phyloP scores from a whole-genome alignment of 768 basidiomycete genomes.

The Russula brevipes region DNA sequence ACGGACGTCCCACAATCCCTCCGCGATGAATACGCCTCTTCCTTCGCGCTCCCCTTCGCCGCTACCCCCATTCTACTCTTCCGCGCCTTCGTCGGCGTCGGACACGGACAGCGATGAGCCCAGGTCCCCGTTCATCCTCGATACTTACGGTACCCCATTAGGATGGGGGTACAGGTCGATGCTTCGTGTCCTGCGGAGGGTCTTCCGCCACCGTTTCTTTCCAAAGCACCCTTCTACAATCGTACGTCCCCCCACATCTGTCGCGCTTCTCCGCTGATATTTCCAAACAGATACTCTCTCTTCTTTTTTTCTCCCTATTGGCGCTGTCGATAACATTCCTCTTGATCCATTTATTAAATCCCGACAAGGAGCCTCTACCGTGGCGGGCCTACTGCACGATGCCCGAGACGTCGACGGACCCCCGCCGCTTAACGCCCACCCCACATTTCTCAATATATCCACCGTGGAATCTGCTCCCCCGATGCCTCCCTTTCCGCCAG shows the following conservation, averaged over 20 bases:
- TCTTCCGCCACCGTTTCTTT: slow-evolving; percentile 69
- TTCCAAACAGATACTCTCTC: slow-evolving; percentile 50
- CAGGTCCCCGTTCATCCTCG: slow-evolving; percentile 39
- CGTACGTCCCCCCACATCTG: slow-evolving; percentile 41
- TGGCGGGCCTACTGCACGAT: slow-evolving; percentile 91
- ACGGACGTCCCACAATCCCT: slow-evolving; percentile 29
- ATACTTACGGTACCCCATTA: slow-evolving; percentile 27
- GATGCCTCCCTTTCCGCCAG: slow-evolving; percentile 62
- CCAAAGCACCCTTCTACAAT: slow-evolving; percentile 79
- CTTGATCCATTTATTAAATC: slow-evolving; percentile 89
- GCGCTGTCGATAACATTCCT: slow-evolving; percentile 80
- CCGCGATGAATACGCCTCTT: slow-evolving; percentile 43
- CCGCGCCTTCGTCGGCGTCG: slow-evolving; percentile 50
- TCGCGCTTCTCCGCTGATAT: slow-evolving; percentile 19
- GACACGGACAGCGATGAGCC: slow-evolving; percentile 63
- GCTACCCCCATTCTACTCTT: slow-evolving; percentile 47
- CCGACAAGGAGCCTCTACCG: slow-evolving; percentile 90
- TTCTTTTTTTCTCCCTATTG: slow-evolving; percentile 74
- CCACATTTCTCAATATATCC: slow-evolving; percentile 34
- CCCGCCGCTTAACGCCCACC: slow-evolving; percentile 39
- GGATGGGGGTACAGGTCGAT: slow-evolving; percentile 44
- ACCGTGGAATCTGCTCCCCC: slow-evolving; percentile 22
- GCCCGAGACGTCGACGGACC: slow-evolving; percentile 46
- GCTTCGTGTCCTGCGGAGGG: slow-evolving; percentile 49
- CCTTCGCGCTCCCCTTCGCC: slow-evolving; percentile 63